phyloP scores from a whole-genome alignment of 2,329 filamentous ascomycete species.

The Verticillium albo-atrum region DNA sequence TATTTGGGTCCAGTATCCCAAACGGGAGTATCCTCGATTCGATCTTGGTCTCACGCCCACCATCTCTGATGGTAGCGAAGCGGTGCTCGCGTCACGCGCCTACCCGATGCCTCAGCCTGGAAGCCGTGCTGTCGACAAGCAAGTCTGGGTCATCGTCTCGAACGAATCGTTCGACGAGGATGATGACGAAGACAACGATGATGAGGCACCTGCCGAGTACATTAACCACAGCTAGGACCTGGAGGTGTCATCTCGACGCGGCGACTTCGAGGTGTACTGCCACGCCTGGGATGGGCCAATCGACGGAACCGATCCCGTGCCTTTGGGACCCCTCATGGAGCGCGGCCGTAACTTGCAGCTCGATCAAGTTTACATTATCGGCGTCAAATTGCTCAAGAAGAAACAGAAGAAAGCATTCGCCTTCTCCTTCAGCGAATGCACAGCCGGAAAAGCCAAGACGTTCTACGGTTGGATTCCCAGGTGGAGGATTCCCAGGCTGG shows the following conservation, averaged over 20 bases:
- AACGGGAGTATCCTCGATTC: not conserved
- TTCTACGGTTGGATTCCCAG: not conserved
- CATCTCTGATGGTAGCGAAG: not conserved
- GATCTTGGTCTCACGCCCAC: not conserved
- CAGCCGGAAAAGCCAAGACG: not conserved
- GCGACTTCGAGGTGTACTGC: not conserved
- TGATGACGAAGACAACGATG: not conserved
- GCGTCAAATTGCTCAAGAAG: not conserved
- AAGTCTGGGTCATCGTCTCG: not conserved
- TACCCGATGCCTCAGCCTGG: not conserved
- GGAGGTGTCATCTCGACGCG: not conserved
- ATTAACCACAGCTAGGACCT: not conserved
- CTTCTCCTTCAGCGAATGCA: not conserved
- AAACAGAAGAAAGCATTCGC: not conserved
- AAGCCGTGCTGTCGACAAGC: not conserved
- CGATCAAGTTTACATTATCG: not conserved
- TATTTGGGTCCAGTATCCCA: not conserved
- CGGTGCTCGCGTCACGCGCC: not conserved
- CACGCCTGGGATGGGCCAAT: not conserved
- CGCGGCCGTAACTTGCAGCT: not conserved
- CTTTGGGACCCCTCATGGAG: not conserved
- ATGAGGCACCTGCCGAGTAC: not conserved
- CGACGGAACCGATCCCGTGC: not conserved
- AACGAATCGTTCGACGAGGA: not conserved
- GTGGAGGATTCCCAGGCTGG: not conserved